These are phyloP conservation scores for Pythium insidiosum DNA, from an alignment of 352 stramenopile genomes.

Conservation along the genomic window DNA sequence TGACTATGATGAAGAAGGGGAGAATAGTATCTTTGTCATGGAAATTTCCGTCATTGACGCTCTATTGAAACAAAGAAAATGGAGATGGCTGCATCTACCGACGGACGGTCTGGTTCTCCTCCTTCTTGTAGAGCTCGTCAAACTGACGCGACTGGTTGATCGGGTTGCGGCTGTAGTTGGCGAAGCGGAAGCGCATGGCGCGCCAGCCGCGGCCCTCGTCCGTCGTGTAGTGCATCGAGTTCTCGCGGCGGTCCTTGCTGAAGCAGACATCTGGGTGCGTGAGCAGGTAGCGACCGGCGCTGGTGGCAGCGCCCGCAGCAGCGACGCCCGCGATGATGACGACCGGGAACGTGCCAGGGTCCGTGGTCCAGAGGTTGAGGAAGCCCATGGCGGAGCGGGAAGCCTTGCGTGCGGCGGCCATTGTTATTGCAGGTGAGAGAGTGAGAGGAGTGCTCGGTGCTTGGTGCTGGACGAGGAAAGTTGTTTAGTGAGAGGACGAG, in stretches of 20 bases:
- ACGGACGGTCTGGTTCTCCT: conserved; percentile 30
- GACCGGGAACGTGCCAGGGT: no score
- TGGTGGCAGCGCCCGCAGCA: no score
- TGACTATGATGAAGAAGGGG: no score
- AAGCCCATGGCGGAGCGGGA: no score
- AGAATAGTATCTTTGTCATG: no score
- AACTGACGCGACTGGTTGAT: conserved; percentile 54
- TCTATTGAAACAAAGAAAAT: no score
- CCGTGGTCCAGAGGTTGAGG: no score
- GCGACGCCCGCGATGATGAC: no score
- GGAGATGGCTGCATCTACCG: no score
- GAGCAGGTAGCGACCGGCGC: conserved; percentile 14
- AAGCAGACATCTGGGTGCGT: conserved; percentile 21
- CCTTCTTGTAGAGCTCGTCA: conserved; percentile 30
- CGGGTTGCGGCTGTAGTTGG: conserved; percentile 31
- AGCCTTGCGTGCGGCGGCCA: neutral
- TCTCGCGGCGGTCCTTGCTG: conserved; percentile 19
- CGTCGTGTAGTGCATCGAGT: conserved; percentile 19
- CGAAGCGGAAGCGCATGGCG: conserved; percentile 25
- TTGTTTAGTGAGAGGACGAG: neutral
- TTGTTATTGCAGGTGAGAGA: neutral
- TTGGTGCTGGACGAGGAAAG: no score
- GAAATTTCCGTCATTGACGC: no score
- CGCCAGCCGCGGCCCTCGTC: conserved; percentile 22
- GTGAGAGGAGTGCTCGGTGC: neutral